Evolutionary conservation across 805 yeast genomes (phyloP).

Genomic region (Ogataea haglerorum): DNA sequence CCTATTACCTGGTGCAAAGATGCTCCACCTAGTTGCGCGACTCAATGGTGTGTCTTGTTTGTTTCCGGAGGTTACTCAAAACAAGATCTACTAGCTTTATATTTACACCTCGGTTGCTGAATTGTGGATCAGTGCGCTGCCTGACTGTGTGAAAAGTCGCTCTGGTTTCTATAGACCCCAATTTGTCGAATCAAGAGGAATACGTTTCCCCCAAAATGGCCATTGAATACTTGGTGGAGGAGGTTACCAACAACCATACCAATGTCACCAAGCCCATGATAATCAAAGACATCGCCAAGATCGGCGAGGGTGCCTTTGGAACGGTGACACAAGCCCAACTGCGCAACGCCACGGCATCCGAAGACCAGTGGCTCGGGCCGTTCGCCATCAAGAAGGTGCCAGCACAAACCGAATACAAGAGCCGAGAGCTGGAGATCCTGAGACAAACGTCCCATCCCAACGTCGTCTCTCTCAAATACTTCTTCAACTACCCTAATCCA

Average conservation of each 20-base stretch:
- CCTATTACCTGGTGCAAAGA: conserved; percentile 6
- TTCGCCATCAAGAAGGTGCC: conserved; percentile 83
- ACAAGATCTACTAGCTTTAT: conserved; percentile 5
- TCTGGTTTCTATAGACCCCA: neutral
- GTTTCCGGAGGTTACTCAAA: conserved; percentile 4
- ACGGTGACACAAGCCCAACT: conserved; percentile 73
- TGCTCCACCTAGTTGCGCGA: conserved; percentile 7
- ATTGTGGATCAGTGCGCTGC: conserved; percentile 2
- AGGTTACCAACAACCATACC: conserved; percentile 60
- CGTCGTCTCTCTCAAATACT: conserved; percentile 64
- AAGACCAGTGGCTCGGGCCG: conserved; percentile 64
- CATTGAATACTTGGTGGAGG: conserved; percentile 49
- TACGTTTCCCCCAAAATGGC: conserved; percentile 13
- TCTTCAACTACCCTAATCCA: conserved; percentile 64
- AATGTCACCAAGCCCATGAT: conserved; percentile 57
- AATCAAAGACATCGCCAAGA: conserved; percentile 65
- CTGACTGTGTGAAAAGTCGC: neutral
- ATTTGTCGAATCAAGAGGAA: neutral
- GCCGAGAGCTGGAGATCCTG: conserved; percentile 74
- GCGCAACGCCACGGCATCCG: conserved; percentile 25
- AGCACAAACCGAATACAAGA: conserved; percentile 82
- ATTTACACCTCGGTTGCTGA: neutral
- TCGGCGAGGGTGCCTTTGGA: conserved; percentile 87
- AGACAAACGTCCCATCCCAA: conserved; percentile 78
- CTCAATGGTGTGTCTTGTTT: conserved; percentile 4